These are phyloP conservation scores for Cryphonectria naterciae DNA, from an alignment of 2,329 filamentous ascomycete genomes.

Conservation along the genomic window DNA sequence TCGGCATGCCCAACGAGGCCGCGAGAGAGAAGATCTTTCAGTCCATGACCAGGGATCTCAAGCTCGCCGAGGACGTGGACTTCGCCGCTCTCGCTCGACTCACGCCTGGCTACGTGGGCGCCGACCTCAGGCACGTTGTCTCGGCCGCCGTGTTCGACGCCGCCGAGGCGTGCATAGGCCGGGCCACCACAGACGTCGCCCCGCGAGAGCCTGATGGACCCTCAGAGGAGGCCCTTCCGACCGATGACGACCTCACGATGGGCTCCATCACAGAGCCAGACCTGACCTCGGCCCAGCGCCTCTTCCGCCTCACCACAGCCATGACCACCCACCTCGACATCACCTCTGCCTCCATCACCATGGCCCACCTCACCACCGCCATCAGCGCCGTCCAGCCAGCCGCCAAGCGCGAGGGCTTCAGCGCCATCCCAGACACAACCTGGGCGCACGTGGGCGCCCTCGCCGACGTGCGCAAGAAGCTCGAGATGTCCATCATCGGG, in stretches of 20 bases:
- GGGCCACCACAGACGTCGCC: background rate
- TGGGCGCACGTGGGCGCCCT: conserved; percentile 93
- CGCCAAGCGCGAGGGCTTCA: conserved; percentile 90
- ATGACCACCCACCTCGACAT: conserved; percentile 28
- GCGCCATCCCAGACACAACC: conserved; percentile 88
- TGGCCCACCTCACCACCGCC: conserved; percentile 72
- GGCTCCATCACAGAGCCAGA: background rate
- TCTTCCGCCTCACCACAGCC: conserved; percentile 29
- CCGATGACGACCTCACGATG: background rate
- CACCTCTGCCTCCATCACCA: conserved; percentile 43
- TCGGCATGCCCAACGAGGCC: conserved; percentile 81
- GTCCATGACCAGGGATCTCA: conserved; percentile 69
- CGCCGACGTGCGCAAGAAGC: conserved; percentile 74
- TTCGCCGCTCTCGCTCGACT: conserved; percentile 75
- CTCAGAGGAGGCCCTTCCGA: background rate
- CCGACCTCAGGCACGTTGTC: conserved; percentile 75
- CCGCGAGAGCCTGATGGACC: background rate
- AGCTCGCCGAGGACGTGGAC: conserved; percentile 71
- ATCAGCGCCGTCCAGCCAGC: conserved; percentile 78
- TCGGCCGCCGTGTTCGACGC: conserved; percentile 47
- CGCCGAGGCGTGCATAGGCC: conserved; percentile 33
- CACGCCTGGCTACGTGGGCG: conserved; percentile 91
- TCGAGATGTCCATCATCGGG: conserved; percentile 84
- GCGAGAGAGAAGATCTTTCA: conserved; percentile 79
- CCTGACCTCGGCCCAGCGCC: background rate